Conservation (phyloP, 164 flowering plant genomes). For the Akebia trifoliata region DNA sequence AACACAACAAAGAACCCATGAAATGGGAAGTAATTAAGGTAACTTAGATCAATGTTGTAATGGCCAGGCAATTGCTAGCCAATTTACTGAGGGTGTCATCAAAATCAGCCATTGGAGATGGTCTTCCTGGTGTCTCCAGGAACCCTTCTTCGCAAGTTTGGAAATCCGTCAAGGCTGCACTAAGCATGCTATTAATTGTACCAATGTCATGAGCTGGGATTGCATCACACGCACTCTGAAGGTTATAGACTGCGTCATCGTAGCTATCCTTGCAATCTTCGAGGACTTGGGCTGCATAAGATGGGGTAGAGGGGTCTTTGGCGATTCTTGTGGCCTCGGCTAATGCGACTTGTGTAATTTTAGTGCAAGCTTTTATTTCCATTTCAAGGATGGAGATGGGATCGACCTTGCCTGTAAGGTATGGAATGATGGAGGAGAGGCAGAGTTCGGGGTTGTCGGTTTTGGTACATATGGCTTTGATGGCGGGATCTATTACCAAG, state of each 20-base stretch:
- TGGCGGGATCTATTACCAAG: not conserved
- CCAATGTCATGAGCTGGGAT: slow-evolving; percentile 12
- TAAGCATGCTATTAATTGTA: slow-evolving; percentile 17
- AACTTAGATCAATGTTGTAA: slow-evolving; percentile 7
- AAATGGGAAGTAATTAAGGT: no score
- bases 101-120: slow-evolving; percentile 8
- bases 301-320: not conserved
- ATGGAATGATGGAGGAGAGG: slow-evolving; percentile 19
- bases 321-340: not conserved
- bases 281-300: not conserved
- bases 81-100: slow-evolving; percentile 15
- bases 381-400: slow-evolving; percentile 9
- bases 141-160: slow-evolving; percentile 28
- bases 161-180: slow-evolving; percentile 19
- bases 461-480: slow-evolving; percentile 18
- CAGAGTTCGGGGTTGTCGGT: slow-evolving; percentile 27
- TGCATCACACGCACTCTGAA: slow-evolving; percentile 13
- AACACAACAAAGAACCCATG: no score
- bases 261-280: slow-evolving; percentile 23
- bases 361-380: slow-evolving; percentile 16
- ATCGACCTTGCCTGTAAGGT: slow-evolving; percentile 6
- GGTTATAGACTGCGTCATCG: slow-evolving; percentile 10
- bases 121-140: slow-evolving; percentile 2
- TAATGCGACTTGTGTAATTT: slow-evolving; percentile 1
- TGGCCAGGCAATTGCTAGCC: slow-evolving; percentile 33